Conservation (phyloP, 805 yeast genomes). For the Lipomyces sp. region DNA sequence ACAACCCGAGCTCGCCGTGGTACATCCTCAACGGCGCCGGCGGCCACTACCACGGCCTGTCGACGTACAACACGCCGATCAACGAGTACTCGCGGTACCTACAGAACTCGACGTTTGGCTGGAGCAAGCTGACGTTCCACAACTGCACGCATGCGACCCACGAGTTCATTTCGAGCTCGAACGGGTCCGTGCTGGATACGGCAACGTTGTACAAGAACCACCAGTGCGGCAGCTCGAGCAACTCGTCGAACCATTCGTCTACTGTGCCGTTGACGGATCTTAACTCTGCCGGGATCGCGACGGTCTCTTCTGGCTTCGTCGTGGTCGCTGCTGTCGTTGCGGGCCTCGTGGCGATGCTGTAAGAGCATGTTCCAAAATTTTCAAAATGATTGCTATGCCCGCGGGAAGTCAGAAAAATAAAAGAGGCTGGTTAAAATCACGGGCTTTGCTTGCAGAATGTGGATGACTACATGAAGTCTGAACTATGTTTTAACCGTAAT, state of each 20-base stretch:
- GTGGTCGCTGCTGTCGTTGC: not conserved
- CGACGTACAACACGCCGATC: constrained; percentile 18
- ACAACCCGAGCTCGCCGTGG: constrained; percentile 36
- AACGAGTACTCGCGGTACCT: constrained; percentile 10
- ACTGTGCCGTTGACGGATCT: not conserved
- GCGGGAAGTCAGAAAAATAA: no score
- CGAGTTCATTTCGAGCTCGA: constrained; percentile 33
- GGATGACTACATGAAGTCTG: no score
- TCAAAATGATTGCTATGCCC: no score
- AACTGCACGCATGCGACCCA: constrained; percentile 37
- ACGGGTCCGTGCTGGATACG: constrained; percentile 33
- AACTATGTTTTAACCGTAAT: no score
- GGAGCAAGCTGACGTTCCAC: constrained; percentile 36
- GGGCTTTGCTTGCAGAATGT: no score
- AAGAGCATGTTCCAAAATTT: not conserved
- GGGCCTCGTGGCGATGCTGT: not conserved
- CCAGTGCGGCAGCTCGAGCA: constrained; percentile 1
- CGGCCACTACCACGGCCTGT: constrained; percentile 36
- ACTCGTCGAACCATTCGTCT: not conserved
- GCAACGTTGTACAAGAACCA: constrained; percentile 34
- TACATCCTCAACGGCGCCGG: constrained; percentile 37
- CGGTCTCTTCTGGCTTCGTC: not conserved
- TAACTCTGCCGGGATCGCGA: not conserved
- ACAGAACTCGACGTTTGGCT: constrained; percentile 31
- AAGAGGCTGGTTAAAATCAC: no score